Evolutionary conservation across 129 eudicot species (phyloP), one percentile per base, ranked within the genome.

Genomic region (Logfia minima): DNA sequence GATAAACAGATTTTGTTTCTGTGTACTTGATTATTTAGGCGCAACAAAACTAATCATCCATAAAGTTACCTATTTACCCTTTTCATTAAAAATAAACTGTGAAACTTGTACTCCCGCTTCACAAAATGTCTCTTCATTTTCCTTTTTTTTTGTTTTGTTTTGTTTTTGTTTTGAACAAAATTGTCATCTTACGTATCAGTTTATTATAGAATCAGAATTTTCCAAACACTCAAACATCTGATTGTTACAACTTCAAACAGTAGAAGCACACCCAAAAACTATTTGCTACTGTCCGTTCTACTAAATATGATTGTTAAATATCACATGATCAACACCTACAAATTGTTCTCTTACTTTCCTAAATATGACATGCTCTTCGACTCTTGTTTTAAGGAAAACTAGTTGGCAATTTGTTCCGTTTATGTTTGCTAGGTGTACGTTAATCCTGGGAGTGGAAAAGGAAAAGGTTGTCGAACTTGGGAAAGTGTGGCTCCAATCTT

Each of bases 401-500:
- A 16, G 58, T 80, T 68, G 55, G 41, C 84, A 41, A 3, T 45
- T 19, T 68, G 58, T 75, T 62, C 65, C 43, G 61, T 87, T 81
- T 79, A 77, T 78, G 80, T 83, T 75, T 81, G 70, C 77, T 80
- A 94, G 98, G 98, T 94, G 82, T 91, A 91, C 78, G 90, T 94
- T 70, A 75, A 94, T 84, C 98, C 98, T 66, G 79, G 83, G 79
- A 91, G 98, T 82, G 98, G 98, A 71, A 94, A 91, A 87, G 96
- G 92, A 75, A 85, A 89, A 17, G 98, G 98, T 56, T 79, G 87
- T 62, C 84, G 77, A 77, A 89, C 77, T 77, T 94, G 98, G 98
- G 92, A 86, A 74, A 75, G 81, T 31, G 87, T 94, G 72, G 88
- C 93, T 82, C 98, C 97, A 62, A 80, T 89, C 64, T 94, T 94